Percentiles rank a stretch among this genome's conserved stretches.
Conservation (phyloP, 192 early-diverging fungal genomes). For the Coemansia brasiliensis region DNA sequence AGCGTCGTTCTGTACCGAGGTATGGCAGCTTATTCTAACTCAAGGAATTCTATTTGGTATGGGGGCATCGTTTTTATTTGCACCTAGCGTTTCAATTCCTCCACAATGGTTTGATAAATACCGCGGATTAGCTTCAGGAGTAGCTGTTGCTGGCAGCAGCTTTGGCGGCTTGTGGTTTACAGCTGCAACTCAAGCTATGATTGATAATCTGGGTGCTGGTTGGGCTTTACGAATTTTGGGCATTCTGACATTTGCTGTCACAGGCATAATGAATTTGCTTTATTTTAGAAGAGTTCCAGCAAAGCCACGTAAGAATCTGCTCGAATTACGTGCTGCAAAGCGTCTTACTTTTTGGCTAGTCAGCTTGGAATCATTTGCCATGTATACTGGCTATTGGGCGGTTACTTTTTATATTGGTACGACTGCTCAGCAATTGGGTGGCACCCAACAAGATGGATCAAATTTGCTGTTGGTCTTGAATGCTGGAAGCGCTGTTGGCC, state of each 20-base stretch:
- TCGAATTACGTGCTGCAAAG: constrained; percentile 28
- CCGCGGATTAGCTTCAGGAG: constrained; percentile 60
- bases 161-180: constrained; percentile 63
- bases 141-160: constrained; percentile 64
- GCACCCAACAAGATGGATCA: constrained; percentile 26
- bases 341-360: constrained; percentile 37
- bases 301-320: constrained; percentile 50
- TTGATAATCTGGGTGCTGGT: constrained; percentile 59
- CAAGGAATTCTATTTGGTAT: constrained; percentile 67
- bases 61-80: constrained; percentile 58
- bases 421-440: constrained; percentile 22
- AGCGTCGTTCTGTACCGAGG: constrained; percentile 37
- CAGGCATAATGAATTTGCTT: constrained; percentile 27
- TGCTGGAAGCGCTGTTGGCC: constrained; percentile 30
- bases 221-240: constrained; percentile 75
- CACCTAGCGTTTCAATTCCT: constrained; percentile 59
- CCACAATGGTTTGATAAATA: constrained; percentile 62
- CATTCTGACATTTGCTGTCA: constrained; percentile 50
- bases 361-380: constrained; percentile 26
- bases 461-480: constrained; percentile 43
- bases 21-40: constrained; percentile 72
- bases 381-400: constrained; percentile 54
- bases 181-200: constrained; percentile 59
- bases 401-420: constrained; percentile 40
- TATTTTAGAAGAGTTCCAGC: constrained; percentile 47